Conservation (phyloP, 1,139 yeast species). For the Blastobotrys raffinosifermentans region DNA sequence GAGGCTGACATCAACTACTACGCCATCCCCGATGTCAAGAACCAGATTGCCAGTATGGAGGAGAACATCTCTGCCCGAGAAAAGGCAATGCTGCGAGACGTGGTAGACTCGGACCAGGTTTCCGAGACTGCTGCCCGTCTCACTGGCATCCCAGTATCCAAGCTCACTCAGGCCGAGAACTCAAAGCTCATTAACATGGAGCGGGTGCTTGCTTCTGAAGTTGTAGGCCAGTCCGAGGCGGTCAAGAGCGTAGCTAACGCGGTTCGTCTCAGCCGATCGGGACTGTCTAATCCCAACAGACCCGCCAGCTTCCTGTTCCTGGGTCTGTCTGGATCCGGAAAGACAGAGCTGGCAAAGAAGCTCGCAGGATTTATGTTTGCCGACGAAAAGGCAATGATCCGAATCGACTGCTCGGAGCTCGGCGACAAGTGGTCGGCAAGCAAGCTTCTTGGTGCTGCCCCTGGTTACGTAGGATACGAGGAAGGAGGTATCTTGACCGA, state of each 20-base stretch:
- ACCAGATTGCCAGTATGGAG: slow-evolving; percentile 72
- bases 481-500: slow-evolving; percentile 97
- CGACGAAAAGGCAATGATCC: slow-evolving; percentile 92
- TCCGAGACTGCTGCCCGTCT: slow-evolving; percentile 96
- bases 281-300: slow-evolving; percentile 89
- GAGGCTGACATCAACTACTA: slow-evolving; percentile 94
- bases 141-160: slow-evolving; percentile 98
- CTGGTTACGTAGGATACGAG: slow-evolving; percentile 97
- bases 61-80: slow-evolving; percentile 63
- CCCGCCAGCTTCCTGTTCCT: slow-evolving; percentile 94
- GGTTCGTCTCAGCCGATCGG: slow-evolving; percentile 89
- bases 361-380: slow-evolving; percentile 93
- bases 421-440: slow-evolving; percentile 95
- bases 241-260: slow-evolving; percentile 96
- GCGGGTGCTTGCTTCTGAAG: slow-evolving; percentile 68
- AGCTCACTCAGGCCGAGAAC: slow-evolving; percentile 92
- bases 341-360: slow-evolving; percentile 95
- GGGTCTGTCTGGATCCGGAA: slow-evolving; percentile 97
- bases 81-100: slow-evolving; percentile 71
- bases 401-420: slow-evolving; percentile 96
- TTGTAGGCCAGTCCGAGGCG: slow-evolving; percentile 95
- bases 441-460: slow-evolving; percentile 93
- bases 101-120: slow-evolving; percentile 88
- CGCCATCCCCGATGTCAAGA: slow-evolving; percentile 89
- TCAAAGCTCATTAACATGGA: slow-evolving; percentile 93